Conservation (phyloP, 176 grass and related monocot genomes). For the Hordeum marinum region DNA sequence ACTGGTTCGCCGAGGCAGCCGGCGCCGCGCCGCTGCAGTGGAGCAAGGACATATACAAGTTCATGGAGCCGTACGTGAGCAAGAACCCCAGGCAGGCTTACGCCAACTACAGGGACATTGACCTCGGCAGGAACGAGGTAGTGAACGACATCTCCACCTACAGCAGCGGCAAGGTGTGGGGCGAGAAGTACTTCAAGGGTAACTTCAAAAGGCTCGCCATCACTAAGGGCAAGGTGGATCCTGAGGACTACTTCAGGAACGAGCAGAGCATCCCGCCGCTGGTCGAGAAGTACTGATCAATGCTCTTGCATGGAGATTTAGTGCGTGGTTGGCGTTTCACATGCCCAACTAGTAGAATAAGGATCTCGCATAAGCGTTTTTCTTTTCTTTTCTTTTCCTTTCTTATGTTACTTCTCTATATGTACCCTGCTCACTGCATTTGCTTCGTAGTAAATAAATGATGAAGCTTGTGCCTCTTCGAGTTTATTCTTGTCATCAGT, state of each 20-base stretch:
- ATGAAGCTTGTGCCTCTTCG: not conserved
- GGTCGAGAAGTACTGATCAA: not conserved
- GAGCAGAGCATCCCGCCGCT: conserved; percentile 61
- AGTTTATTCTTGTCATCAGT: not conserved
- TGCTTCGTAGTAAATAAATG: not conserved
- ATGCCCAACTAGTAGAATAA: not conserved
- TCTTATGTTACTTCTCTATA: not conserved
- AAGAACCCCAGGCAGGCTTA: conserved; percentile 35
- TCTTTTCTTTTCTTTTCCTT: not conserved
- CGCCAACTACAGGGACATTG: conserved; percentile 44
- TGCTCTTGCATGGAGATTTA: not conserved
- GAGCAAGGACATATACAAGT: conserved; percentile 17
- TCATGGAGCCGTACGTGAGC: conserved; percentile 34
- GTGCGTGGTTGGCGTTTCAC: not conserved
- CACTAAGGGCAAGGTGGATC: conserved; percentile 32
- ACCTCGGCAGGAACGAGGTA: conserved; percentile 27
- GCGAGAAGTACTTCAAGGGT: conserved; percentile 28
- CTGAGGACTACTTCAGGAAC: conserved; percentile 56
- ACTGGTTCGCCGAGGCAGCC: not conserved
- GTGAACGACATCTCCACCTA: conserved; percentile 15
- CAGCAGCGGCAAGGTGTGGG: conserved; percentile 24
- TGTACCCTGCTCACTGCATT: not conserved
- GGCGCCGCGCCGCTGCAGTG: not conserved
- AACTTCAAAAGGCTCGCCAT: conserved; percentile 37
- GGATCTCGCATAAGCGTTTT: not conserved